Conservation (phyloP, 2,329 filamentous ascomycete genomes). For the Xylaria sp. region DNA sequence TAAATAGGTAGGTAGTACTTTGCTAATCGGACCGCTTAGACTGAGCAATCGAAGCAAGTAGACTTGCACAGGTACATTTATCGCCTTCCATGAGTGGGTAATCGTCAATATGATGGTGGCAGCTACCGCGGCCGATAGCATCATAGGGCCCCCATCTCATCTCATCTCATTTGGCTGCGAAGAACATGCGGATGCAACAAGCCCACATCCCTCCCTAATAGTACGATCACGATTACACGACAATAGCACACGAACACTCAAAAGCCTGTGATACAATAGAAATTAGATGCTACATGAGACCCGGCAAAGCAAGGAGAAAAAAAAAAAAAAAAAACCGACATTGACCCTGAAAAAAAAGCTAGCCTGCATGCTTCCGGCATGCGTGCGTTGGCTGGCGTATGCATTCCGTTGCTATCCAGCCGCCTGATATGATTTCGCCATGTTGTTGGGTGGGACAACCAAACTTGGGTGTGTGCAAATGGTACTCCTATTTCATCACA, state of each 20-base stretch:
- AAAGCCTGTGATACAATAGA: not conserved
- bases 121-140: too few species aligned
- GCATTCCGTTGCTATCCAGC: slow-evolving; percentile 4
- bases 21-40: too few species aligned
- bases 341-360: not conserved
- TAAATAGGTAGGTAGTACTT: too few species aligned
- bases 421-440: not conserved
- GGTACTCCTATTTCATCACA: slow-evolving; percentile 22
- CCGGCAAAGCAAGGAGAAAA: not conserved
- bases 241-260: not conserved
- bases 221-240: not conserved
- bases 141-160: too few species aligned
- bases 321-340: not conserved
- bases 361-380: slow-evolving; percentile 3
- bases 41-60: too few species aligned
- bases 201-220: not conserved
- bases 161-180: not conserved
- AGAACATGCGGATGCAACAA: not conserved
- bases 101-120: too few species aligned
- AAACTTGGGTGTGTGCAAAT: slow-evolving; percentile 1
- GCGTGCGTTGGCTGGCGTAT: not conserved
- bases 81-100: too few species aligned
- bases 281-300: not conserved
- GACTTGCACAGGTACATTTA: too few species aligned
- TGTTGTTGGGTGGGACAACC: not conserved